Conservation (phyloP, 257 asterid genomes). For the Echites panduratus region DNA sequence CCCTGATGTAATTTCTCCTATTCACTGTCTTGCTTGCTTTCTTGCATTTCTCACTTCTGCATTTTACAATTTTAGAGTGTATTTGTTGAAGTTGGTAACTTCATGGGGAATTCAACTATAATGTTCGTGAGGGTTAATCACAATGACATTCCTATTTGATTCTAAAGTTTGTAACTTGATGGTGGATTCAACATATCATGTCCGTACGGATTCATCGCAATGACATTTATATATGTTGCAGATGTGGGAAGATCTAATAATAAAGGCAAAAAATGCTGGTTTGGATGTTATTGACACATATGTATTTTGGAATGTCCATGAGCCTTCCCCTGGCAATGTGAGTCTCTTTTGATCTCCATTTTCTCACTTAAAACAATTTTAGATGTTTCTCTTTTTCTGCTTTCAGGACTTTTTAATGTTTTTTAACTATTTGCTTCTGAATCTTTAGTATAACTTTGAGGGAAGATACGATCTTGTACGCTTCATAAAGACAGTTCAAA, state of each 20-base stretch:
- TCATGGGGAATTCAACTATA: neutral
- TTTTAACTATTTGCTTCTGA: constrained; percentile 6
- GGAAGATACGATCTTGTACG: constrained; percentile 66
- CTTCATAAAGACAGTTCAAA: constrained; percentile 53
- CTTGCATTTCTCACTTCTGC: neutral
- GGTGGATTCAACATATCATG: neutral
- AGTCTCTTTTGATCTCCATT: constrained; percentile 21
- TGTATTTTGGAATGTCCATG: constrained; percentile 65
- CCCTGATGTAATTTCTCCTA: constrained; percentile 44
- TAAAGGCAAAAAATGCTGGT: constrained; percentile 60
- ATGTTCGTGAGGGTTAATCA: constrained; percentile 4
- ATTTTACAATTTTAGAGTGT: neutral
- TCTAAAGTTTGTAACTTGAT: constrained; percentile 5
- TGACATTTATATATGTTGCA: constrained; percentile 23
- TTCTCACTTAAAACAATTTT: neutral
- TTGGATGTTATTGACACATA: constrained; percentile 68
- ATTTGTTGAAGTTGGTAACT: neutral
- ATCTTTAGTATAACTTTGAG: constrained; percentile 47
- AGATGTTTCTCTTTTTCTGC: neutral
- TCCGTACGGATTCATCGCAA: neutral
- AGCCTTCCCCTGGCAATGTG: constrained; percentile 69
- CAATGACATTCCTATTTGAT: constrained; percentile 1
- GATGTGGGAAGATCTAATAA: constrained; percentile 73
- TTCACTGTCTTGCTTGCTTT: neutral
- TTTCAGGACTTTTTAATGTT: constrained; percentile 4